These are phyloP conservation scores for Kwoniella dejecticola DNA, from an alignment of 768 basidiomycete genomes.

Conservation along the genomic window DNA sequence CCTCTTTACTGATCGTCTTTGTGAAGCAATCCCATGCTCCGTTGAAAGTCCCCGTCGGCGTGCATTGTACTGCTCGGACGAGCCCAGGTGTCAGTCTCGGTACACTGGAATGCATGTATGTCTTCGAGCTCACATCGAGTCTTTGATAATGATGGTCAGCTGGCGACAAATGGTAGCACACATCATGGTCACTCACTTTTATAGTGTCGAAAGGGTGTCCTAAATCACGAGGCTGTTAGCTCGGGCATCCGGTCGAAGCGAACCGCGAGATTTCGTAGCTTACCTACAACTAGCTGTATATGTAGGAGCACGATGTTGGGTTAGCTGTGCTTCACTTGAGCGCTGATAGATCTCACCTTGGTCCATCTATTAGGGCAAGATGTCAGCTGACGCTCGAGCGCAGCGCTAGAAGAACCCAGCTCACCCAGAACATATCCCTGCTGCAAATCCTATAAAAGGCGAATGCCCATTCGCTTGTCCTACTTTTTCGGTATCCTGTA, in stretches of 20 bases:
- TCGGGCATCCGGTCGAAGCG: neutral
- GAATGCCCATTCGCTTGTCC: constrained; percentile 26
- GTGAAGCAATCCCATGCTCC: constrained; percentile 45
- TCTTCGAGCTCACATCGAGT: constrained; percentile 37
- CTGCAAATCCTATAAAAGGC: constrained; percentile 49
- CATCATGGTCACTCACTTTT: constrained; percentile 31
- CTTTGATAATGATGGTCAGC: constrained; percentile 24
- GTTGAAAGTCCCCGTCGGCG: constrained; percentile 37
- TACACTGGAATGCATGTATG: neutral
- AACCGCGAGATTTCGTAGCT: neutral
- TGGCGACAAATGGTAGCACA: neutral
- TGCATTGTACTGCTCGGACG: constrained; percentile 37
- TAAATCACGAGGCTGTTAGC: neutral
- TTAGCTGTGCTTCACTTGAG: neutral
- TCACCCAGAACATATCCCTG: constrained; percentile 50
- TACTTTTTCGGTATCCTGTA: constrained; percentile 5
- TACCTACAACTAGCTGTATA: constrained; percentile 22
- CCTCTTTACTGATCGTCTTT: constrained; percentile 43
- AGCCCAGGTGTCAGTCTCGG: neutral
- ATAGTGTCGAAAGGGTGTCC: constrained; percentile 53
- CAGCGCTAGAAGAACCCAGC: constrained; percentile 3
- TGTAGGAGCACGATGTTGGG: neutral
- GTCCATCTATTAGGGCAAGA: constrained; percentile 51
- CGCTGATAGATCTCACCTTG: constrained; percentile 18
- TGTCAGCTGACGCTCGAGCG: no score